A percentile compares a stretch with the other conserved stretches of the same genome.
phyloP scores from a whole-genome alignment of 768 basidiomycete genomes.

The Leccinum variicolor region DNA sequence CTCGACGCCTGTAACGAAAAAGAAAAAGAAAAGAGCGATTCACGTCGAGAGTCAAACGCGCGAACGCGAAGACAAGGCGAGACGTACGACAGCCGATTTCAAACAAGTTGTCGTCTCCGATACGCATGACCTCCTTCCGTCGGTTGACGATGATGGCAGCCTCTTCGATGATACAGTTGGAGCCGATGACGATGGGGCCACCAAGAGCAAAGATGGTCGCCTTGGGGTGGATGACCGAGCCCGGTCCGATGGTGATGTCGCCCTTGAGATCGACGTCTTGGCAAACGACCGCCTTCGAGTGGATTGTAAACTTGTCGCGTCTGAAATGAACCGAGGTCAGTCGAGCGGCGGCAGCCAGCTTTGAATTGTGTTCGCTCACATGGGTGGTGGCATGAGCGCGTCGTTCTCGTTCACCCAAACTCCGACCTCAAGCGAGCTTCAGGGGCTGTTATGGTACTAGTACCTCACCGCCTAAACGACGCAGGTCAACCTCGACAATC shows the following conservation, averaged over 20 bases:
- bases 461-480: neutral
- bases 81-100: constrained; percentile 89
- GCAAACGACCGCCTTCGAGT: constrained; percentile 87
- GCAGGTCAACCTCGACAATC: neutral
- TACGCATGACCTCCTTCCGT: constrained; percentile 85
- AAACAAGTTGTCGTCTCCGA: constrained; percentile 92
- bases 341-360: neutral
- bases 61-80: neutral
- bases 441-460: neutral
- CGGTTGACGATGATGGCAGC: constrained; percentile 87
- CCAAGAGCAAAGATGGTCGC: constrained; percentile 89
- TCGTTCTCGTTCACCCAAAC: neutral
- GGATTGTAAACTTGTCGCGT: constrained; percentile 86
- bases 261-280: constrained; percentile 95
- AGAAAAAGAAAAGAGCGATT: neutral
- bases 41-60: neutral
- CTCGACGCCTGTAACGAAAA: constrained; percentile 66
- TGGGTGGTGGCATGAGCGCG: constrained; percentile 22
- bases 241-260: constrained; percentile 88
- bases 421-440: neutral
- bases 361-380: constrained; percentile 17
- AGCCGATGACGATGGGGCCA: constrained; percentile 88
- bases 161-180: constrained; percentile 90
- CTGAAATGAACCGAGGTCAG: constrained; percentile 35
- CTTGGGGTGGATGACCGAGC: constrained; percentile 92